Base-by-base conservation (phyloP, 306 rosid species). In the Cicer pinnatifidum region DNA sequence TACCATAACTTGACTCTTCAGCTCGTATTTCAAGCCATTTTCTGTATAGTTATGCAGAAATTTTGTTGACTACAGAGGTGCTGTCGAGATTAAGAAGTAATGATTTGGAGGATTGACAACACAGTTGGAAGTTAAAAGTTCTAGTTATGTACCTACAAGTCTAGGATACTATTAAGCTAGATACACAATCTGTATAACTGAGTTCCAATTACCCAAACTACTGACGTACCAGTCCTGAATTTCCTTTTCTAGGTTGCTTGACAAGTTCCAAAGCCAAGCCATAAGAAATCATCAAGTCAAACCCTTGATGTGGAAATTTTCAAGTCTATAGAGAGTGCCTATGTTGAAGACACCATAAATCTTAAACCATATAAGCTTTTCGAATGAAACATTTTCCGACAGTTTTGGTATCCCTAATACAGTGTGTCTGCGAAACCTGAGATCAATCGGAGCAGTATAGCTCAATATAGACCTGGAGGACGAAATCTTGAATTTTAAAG, bases 221-320 rank as follows among this genome's bases (percentile, higher is more conserved):
- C 41, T 7, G 66, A 17, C 17, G 28, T 28, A 11, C 43, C 10
- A 11, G 11, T 59, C 43, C 65, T 59, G 6, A 59, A 59, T 28
- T 59, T 33, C 43, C 6, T 28, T 6, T 58, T 20, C 7, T 33
- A 59, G 17, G 19, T 33, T 12, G 16, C 6, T 28, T 12, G 41
- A 58, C 15, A 59, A 59, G 8, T 59, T 59, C 19, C 17, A 59
- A 59, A 11, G 43, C 44, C 65, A 59, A 58, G 9, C 16, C 44
- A 0, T 11, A 33, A 2, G 44, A 12, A n/a, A 59, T 35, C 64
- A 11, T 11, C 65, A 59, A 59, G 59, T 59, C 43, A 6, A 59
- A 59, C 16, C 16, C 10, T 11, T 59, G 65, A 11, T 59, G 43
- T 12, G 13, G 16, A 59, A 12, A 9, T 57, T n/a, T 59, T 33